Percentiles rank a stretch among this genome's conserved stretches.
Conservation (phyloP, 257 asterid genomes). For the Jacaranda copaia region DNA sequence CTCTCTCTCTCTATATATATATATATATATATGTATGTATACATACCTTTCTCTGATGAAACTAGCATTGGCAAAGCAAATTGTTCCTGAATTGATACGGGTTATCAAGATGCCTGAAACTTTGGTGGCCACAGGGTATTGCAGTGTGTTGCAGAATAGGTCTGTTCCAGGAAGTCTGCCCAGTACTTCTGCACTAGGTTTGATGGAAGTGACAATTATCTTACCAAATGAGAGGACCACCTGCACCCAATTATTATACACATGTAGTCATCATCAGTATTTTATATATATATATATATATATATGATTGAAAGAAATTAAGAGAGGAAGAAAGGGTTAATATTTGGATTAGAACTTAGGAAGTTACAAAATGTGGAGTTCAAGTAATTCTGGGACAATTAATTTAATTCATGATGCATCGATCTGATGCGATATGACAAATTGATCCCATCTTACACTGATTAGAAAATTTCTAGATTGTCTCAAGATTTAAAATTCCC, state of each 20-base stretch:
- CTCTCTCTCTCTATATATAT: not conserved
- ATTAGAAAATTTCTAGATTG: too few species aligned
- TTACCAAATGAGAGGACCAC: constrained; percentile 75
- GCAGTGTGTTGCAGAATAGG: constrained; percentile 56
- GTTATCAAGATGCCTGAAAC: constrained; percentile 61
- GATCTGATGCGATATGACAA: too few species aligned
- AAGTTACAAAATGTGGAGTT: too few species aligned
- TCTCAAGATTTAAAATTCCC: too few species aligned
- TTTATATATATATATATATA: too few species aligned
- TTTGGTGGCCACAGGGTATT: constrained; percentile 64
- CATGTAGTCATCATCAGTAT: too few species aligned
- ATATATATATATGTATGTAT: not conserved
- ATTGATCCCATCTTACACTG: too few species aligned
- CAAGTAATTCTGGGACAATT: too few species aligned
- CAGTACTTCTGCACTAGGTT: constrained; percentile 71
- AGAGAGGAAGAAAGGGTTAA: too few species aligned
- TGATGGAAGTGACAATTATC: constrained; percentile 56
- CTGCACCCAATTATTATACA: constrained; percentile 40
- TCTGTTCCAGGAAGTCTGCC: constrained; percentile 81
- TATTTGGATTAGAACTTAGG: too few species aligned
- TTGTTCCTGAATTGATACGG: constrained; percentile 64
- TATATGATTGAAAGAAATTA: too few species aligned
- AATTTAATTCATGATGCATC: too few species aligned
- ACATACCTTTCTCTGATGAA: constrained; percentile 71
- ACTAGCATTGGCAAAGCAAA: constrained; percentile 86